phyloP scores from a whole-genome alignment of 2,329 filamentous ascomycete species.

The Cercospora beticola region DNA sequence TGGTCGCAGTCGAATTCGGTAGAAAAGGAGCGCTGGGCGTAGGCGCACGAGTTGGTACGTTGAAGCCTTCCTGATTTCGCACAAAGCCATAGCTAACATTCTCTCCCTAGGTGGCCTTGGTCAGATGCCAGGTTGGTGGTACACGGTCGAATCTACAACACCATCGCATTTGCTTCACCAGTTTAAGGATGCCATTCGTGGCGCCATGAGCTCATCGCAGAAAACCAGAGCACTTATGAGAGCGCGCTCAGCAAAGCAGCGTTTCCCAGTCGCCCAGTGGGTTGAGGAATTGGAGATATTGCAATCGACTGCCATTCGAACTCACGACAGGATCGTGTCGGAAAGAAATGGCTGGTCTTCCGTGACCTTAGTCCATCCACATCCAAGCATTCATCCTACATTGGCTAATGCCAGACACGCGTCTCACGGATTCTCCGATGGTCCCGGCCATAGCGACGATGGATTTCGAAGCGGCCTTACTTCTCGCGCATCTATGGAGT shows the following conservation, averaged over 20 bases:
- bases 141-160: slow-evolving; percentile 62
- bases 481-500: background rate
- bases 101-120: slow-evolving; percentile 51
- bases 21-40: slow-evolving; percentile 65
- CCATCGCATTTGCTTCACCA: slow-evolving; percentile 63
- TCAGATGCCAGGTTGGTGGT: slow-evolving; percentile 70
- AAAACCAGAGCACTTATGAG: slow-evolving; percentile 61
- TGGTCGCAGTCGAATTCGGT: slow-evolving; percentile 67
- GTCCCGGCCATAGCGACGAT: slow-evolving; percentile 7
- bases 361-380: slow-evolving; percentile 19
- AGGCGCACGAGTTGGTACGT: slow-evolving; percentile 59
- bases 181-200: slow-evolving; percentile 61
- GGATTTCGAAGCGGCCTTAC: background rate
- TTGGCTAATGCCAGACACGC: slow-evolving; percentile 14
- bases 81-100: background rate
- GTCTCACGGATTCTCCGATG: slow-evolving; percentile 11
- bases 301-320: slow-evolving; percentile 58
- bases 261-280: slow-evolving; percentile 67
- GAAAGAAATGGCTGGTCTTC: slow-evolving; percentile 19
- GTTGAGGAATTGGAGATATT: slow-evolving; percentile 61
- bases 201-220: slow-evolving; percentile 56
- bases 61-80: no score
- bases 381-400: slow-evolving; percentile 19
- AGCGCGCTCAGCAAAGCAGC: slow-evolving; percentile 62
- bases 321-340: slow-evolving; percentile 47